phyloP scores from a whole-genome alignment of 768 basidiomycete species.

The Rhodotorula kratochvilovae region DNA sequence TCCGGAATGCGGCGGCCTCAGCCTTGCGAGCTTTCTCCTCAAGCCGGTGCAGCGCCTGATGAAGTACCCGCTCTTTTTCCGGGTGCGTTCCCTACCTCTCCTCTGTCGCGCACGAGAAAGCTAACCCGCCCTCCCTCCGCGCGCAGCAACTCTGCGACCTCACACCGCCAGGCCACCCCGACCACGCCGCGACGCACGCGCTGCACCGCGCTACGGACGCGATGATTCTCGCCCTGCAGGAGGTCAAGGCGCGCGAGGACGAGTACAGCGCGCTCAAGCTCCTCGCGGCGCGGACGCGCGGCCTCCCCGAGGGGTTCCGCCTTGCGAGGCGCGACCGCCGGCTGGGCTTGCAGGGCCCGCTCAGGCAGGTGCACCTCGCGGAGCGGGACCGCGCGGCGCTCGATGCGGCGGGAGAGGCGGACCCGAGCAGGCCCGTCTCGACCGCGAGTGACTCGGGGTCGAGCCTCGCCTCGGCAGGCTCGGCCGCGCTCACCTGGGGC shows the following conservation, averaged over 20 bases:
- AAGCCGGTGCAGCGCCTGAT: slow-evolving; percentile 71
- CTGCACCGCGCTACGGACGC: slow-evolving; percentile 62
- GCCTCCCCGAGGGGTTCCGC: slow-evolving; percentile 55
- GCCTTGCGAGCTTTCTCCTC: slow-evolving; percentile 62
- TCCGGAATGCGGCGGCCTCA: slow-evolving; percentile 60
- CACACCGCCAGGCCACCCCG: slow-evolving; percentile 66
- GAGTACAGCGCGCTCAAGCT: slow-evolving; percentile 74
- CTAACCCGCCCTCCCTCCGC: slow-evolving; percentile 8
- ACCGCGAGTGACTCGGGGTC: slow-evolving; percentile 30
- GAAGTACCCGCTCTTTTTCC: slow-evolving; percentile 67
- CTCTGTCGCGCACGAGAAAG: not conserved
- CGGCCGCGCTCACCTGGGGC: not conserved
- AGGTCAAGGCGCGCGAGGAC: slow-evolving; percentile 79
- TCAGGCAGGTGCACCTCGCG: slow-evolving; percentile 53
- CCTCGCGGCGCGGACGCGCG: slow-evolving; percentile 59
- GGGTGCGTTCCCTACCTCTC: slow-evolving; percentile 55
- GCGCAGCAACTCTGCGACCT: slow-evolving; percentile 64
- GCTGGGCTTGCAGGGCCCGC: slow-evolving; percentile 63
- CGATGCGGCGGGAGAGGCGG: not conserved
- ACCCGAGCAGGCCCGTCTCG: slow-evolving; percentile 4
- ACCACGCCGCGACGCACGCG: slow-evolving; percentile 64
- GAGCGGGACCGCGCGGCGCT: slow-evolving; percentile 42
- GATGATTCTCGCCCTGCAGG: slow-evolving; percentile 70
- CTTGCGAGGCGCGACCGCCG: slow-evolving; percentile 70
- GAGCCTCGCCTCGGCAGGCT: not conserved